These are phyloP conservation scores for Oryza rufipogon DNA, from an alignment of 176 grass and related monocot genomes.

Conservation along the genomic window DNA sequence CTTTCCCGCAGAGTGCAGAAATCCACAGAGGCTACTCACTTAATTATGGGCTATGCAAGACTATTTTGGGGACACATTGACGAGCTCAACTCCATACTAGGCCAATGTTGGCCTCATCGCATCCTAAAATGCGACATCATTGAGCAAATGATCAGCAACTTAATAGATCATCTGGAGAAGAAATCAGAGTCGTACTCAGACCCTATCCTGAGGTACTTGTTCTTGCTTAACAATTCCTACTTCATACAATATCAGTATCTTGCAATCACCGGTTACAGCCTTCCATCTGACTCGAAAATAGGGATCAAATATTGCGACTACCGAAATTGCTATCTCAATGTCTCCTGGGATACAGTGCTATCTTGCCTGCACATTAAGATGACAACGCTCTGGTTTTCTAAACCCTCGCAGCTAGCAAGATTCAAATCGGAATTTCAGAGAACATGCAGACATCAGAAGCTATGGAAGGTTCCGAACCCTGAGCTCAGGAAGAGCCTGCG, in stretches of 20 bases:
- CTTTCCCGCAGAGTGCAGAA: too few relatives aligned
- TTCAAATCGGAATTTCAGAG: neutral
- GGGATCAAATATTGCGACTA: neutral
- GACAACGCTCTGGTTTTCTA: neutral
- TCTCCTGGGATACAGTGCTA: neutral
- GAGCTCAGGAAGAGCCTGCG: neutral
- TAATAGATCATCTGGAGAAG: neutral
- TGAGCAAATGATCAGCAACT: neutral
- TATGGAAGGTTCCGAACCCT: slow-evolving; percentile 18
- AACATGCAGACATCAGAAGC: neutral
- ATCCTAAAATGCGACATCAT: neutral
- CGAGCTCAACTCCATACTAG: too few relatives aligned
- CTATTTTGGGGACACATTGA: too few relatives aligned
- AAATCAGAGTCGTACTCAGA: neutral
- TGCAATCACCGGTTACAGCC: neutral
- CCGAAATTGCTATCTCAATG: neutral
- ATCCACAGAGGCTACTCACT: too few relatives aligned
- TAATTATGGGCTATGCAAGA: too few relatives aligned
- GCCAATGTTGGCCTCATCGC: too few relatives aligned
- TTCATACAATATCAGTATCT: neutral
- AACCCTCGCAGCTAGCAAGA: neutral
- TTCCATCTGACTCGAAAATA: neutral
- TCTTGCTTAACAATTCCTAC: neutral
- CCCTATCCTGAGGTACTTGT: neutral
- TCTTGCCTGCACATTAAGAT: neutral